Percentiles rank a stretch among this genome's conserved stretches.
phyloP scores from a whole-genome alignment of 2,329 filamentous ascomycete genomes.

The Paecilomyces sp. region DNA sequence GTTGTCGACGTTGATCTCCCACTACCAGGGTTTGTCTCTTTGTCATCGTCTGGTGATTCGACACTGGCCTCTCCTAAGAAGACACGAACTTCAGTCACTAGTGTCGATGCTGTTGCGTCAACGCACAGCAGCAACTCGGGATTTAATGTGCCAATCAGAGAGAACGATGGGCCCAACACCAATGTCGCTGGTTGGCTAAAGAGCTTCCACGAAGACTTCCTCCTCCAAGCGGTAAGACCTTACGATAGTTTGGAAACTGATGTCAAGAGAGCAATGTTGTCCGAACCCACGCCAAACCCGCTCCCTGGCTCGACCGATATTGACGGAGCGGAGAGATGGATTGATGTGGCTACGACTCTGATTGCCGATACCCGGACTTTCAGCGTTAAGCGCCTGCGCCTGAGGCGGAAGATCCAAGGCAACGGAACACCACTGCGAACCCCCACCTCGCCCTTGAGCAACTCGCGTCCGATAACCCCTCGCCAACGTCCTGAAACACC shows the following conservation, averaged over 20 bases:
- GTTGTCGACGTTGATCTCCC: slow-evolving; percentile 56
- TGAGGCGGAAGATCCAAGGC: slow-evolving; percentile 40
- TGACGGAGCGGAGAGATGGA: slow-evolving; percentile 41
- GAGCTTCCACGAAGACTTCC: slow-evolving; percentile 52
- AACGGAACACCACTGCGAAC: slow-evolving; percentile 13
- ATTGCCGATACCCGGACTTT: slow-evolving; percentile 50
- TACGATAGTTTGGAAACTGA: slow-evolving; percentile 47
- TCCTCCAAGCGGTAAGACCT: slow-evolving; percentile 51
- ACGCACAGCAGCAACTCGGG: slow-evolving; percentile 35
- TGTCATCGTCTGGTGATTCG: slow-evolving; percentile 40
- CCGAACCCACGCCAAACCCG: slow-evolving; percentile 41
- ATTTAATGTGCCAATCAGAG: slow-evolving; percentile 21
- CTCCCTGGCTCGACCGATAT: slow-evolving; percentile 26
- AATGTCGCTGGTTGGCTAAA: slow-evolving; percentile 54
- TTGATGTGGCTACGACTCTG: slow-evolving; percentile 51
- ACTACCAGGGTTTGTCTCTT: slow-evolving; percentile 44
- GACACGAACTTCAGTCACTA: slow-evolving; percentile 43
- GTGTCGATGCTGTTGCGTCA: slow-evolving; percentile 43
- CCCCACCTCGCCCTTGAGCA: slow-evolving; percentile 13
- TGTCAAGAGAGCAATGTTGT: slow-evolving; percentile 50
- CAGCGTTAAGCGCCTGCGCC: slow-evolving; percentile 49
- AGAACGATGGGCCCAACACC: slow-evolving; percentile 41
- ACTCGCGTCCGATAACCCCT: slow-evolving; percentile 7
- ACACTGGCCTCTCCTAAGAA: slow-evolving; percentile 36
- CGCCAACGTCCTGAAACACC: slow-evolving; percentile 11